Base-by-base conservation (phyloP, 345 rosid species). In the Zanthoxylum bungeanum region DNA sequence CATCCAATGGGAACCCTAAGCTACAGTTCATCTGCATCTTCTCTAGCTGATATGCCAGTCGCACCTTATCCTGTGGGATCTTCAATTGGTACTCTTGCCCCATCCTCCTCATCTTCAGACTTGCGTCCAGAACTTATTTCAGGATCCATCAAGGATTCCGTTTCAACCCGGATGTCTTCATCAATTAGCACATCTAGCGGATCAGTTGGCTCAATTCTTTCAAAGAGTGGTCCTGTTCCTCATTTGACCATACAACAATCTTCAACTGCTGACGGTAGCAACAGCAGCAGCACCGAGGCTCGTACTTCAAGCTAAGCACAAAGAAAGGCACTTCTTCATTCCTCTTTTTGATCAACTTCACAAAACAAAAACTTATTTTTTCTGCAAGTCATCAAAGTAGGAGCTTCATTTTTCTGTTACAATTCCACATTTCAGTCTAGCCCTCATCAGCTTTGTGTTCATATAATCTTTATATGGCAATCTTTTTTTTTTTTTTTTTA, bases 1-100 rank as follows among this genome's bases (percentile, higher is more conserved):
- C 97, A 96, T 85, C 86, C 96, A 31, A 76, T 84, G 74, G 86
- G 80, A 73, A 56, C 80, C 1, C 75, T 83, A 25, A 86, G 88
- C 75, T 89, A 89, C 87, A 90, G 85, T 69, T 85, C 90, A 11
- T 90, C 95, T 17, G 90, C 91, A 21, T 96, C 97, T 78, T 91
- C 96, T 24, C 85, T 92, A 33, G 76, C 84, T 14, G 97, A 89
- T 75, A 85, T 93, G 90, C 89, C 93, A 0, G 84, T 88, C 9
- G 84, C 86, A 7, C 90, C 97, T 37, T 89, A 88, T 69, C 88
- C 90, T 28, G 88, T 86, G 53, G 96, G 94, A 68, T 84, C 91
- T 66, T 81, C 94, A 30, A 47, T 79, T 14, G 93, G 89, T 56
- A 87, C 88, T 55, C 78, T 85, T 5, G 85, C 90, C 58, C 91